Evolutionary conservation across 345 rosid species (phyloP).

Genomic region (Eucalyptus virginea): DNA sequence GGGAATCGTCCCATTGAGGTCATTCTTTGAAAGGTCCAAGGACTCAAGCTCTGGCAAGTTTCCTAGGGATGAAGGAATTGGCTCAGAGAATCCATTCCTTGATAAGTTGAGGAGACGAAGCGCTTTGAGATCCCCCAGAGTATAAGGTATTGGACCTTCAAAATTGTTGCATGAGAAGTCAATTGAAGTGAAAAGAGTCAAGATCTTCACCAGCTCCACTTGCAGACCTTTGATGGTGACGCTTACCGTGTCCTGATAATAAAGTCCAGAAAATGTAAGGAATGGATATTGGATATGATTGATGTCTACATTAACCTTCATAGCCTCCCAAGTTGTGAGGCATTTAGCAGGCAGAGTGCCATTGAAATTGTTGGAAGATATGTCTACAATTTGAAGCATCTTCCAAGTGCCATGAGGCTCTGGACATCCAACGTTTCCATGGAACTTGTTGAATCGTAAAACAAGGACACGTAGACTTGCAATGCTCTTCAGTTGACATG

Average conservation of each 20-base stretch:
- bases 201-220: constrained; percentile 10
- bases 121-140: background rate
- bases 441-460: constrained; percentile 12
- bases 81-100: background rate
- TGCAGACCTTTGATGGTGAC: constrained; percentile 30
- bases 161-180: background rate
- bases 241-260: constrained; percentile 4
- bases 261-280: background rate
- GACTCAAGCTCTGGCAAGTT: background rate
- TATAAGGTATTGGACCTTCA: background rate
- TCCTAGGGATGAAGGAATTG: background rate
- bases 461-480: constrained; percentile 19
- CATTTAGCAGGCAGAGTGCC: background rate
- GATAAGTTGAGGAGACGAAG: constrained; percentile 19
- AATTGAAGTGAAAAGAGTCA: background rate
- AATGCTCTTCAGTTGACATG: constrained; percentile 9
- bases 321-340: background rate
- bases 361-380: constrained; percentile 16
- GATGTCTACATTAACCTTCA: background rate
- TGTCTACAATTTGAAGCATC: constrained; percentile 31
- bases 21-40: constrained; percentile 13
- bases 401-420: background rate
- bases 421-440: constrained; percentile 11
- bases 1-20: constrained; percentile 12
- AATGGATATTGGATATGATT: background rate